These are phyloP conservation scores for Somion occarium DNA, from an alignment of 1,284 basidiomycete species.

Conservation along the genomic window DNA sequence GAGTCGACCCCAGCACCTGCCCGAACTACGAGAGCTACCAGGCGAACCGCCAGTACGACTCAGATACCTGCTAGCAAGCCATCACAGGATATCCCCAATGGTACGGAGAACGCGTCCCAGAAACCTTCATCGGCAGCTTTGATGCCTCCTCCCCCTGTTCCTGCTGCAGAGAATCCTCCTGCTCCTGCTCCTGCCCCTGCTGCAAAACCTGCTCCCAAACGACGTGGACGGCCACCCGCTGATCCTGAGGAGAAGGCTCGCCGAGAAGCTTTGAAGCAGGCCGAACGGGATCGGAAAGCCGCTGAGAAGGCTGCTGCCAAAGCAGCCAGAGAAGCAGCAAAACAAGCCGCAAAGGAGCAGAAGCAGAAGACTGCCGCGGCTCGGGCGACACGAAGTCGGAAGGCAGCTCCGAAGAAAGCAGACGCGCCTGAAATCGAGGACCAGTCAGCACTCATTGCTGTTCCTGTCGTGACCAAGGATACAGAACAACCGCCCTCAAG, in stretches of 20 bases:
- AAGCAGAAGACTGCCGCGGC: constrained; percentile 10
- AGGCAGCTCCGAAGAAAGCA: constrained; percentile 3
- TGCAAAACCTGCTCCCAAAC: constrained; percentile 13
- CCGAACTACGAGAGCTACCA: no score
- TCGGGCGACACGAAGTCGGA: constrained; percentile 5
- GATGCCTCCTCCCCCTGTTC: constrained; percentile 7
- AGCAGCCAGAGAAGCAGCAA: constrained; percentile 14
- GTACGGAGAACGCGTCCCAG: constrained; percentile 2
- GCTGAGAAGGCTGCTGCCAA: constrained; percentile 11
- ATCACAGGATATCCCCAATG: no score
- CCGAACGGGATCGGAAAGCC: constrained; percentile 20
- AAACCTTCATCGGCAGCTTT: neutral
- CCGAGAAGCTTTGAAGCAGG: constrained; percentile 24
- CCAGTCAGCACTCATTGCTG: neutral
- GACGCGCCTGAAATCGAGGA: constrained; percentile 4
- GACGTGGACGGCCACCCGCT: constrained; percentile 20
- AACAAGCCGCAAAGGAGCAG: constrained; percentile 16
- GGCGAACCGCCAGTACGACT: no score
- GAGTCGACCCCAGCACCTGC: constrained; percentile 2
- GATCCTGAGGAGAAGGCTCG: constrained; percentile 26
- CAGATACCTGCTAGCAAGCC: no score
- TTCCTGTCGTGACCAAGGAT: neutral
- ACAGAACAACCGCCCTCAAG: neutral
- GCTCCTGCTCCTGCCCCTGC: neutral
- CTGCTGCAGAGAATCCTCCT: constrained; percentile 1